Evolutionary conservation across 495 filamentous ascomycete genomes (phyloP).

Genomic region (Poronia punctata): DNA sequence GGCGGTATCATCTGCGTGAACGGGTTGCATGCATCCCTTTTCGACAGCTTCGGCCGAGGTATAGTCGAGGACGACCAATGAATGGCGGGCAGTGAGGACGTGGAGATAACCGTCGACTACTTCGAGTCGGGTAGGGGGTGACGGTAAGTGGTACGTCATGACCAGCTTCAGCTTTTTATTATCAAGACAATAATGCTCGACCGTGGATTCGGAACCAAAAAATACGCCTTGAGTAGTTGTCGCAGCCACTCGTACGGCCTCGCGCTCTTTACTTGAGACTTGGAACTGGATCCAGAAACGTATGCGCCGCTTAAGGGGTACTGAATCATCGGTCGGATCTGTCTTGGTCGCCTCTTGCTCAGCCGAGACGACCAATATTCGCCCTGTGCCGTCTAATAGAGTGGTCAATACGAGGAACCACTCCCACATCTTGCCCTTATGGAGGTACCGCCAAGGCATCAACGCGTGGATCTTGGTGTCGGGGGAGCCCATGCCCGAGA

Average conservation of each 20-base stretch:
- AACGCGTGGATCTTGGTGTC: conserved; percentile 36
- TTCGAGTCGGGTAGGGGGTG: conserved; percentile 34
- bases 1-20: conserved; percentile 31
- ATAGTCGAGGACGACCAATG: conserved; percentile 38
- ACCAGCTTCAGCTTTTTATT: conserved; percentile 36
- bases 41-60: conserved; percentile 15
- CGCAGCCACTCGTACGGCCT: conserved; percentile 33
- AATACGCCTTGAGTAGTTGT: conserved; percentile 43
- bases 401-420: conserved; percentile 42
- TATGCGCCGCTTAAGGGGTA: too few relatives aligned
- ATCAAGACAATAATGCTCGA: conserved; percentile 44
- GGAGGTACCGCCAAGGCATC: conserved; percentile 40
- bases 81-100: conserved; percentile 37
- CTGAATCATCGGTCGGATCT: conserved; percentile 1
- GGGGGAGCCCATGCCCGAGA: conserved; percentile 35
- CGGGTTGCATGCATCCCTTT: conserved; percentile 15
- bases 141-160: conserved; percentile 33
- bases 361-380: conserved; percentile 39
- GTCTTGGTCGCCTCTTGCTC: conserved; percentile 14
- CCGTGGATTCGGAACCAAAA: conserved; percentile 31
- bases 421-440: conserved; percentile 19
- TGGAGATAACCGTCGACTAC: conserved; percentile 34
- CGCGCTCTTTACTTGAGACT: conserved; percentile 33
- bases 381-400: conserved; percentile 28
- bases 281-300: conserved; percentile 39